A percentile compares a stretch with the other conserved stretches of the same genome.
Conservation (phyloP, 2,329 filamentous ascomycete species). For the Cladophialophora exuberans region DNA sequence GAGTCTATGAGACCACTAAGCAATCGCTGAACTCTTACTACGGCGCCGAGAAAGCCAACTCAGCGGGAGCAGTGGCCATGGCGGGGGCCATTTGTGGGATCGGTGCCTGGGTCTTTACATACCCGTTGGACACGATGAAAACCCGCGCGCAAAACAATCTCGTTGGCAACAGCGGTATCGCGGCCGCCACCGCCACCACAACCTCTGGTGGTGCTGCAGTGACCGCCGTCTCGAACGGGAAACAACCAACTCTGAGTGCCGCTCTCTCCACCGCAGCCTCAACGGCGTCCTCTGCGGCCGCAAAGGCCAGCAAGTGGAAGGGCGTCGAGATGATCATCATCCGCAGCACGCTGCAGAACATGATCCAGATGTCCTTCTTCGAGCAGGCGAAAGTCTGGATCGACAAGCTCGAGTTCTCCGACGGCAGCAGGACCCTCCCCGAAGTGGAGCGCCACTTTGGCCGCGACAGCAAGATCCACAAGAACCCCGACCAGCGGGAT, state of each 20-base stretch:
- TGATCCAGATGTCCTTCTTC: constrained; percentile 52
- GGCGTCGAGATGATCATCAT: constrained; percentile 52
- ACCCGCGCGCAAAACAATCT: constrained; percentile 53
- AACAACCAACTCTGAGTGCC: constrained; percentile 1
- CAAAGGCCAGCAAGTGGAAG: constrained; percentile 53
- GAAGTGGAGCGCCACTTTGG: constrained; percentile 33
- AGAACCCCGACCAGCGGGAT: constrained; percentile 28
- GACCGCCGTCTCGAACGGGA: too few relatives aligned
- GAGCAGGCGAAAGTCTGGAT: constrained; percentile 51
- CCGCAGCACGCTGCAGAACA: constrained; percentile 52
- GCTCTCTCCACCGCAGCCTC: constrained; percentile 20
- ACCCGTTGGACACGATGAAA: constrained; percentile 53
- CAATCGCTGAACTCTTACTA: constrained; percentile 49
- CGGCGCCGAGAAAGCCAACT: constrained; percentile 45
- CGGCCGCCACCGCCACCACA: not conserved
- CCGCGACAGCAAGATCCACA: constrained; percentile 26
- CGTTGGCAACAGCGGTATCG: constrained; percentile 41
- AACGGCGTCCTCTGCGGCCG: constrained; percentile 45
- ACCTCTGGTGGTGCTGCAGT: too few relatives aligned
- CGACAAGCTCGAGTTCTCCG: constrained; percentile 41
- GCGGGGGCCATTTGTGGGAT: constrained; percentile 52
- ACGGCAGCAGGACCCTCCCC: constrained; percentile 31
- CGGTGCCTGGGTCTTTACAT: constrained; percentile 53
- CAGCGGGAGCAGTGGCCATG: constrained; percentile 48
- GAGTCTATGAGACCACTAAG: constrained; percentile 52